Conservation (phyloP, 2,329 filamentous ascomycete species). For the Fusarium algeriense region DNA sequence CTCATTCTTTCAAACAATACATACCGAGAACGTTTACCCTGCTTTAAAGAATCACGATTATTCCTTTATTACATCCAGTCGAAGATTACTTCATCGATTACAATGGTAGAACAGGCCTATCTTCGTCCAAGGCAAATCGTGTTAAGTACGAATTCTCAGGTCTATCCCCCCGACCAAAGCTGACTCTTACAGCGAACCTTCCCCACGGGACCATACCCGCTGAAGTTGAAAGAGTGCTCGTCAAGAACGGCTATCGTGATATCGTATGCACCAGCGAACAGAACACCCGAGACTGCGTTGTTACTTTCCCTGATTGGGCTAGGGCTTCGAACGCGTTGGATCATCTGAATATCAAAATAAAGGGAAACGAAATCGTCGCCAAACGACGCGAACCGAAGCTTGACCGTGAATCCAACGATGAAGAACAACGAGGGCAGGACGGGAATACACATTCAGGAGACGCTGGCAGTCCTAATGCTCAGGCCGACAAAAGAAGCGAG, state of each 20-base stretch:
- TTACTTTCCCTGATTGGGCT: conserved; percentile 67
- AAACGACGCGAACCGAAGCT: no score
- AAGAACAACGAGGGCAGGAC: conserved; percentile 58
- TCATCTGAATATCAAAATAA: no score
- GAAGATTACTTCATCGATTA: neutral
- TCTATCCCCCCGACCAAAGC: neutral
- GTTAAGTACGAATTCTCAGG: neutral
- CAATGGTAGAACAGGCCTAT: conserved; percentile 1
- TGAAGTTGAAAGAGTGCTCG: no score
- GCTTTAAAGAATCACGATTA: neutral
- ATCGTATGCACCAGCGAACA: no score
- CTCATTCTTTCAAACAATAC: neutral
- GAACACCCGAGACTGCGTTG: conserved; percentile 38
- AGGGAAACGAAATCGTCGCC: no score
- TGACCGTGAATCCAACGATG: neutral
- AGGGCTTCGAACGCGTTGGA: no score
- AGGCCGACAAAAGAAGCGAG: neutral
- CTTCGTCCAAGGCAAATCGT: no score
- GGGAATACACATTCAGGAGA: conserved; percentile 51
- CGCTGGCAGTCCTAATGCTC: neutral
- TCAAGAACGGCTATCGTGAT: no score
- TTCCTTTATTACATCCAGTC: neutral
- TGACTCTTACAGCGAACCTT: conserved; percentile 9
- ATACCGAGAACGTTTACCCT: no score
- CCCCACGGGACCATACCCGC: no score